Evolutionary conservation across 106 monocot genomes (phyloP), one percentile per base, ranked within the genome.

Genomic region (Alisma plantagoaquatica): DNA sequence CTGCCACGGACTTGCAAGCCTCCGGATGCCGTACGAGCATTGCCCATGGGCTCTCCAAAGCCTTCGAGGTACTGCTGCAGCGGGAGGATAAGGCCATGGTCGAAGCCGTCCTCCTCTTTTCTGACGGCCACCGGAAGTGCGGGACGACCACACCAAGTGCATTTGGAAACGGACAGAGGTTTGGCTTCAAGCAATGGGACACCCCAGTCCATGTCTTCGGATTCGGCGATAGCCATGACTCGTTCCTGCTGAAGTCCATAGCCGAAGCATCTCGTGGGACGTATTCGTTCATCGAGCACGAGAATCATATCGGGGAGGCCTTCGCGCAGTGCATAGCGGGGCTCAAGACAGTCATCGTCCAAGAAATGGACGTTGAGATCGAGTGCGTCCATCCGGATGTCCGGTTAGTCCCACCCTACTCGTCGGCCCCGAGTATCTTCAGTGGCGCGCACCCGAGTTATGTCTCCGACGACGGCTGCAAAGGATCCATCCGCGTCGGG

Each of bases 251-350:
- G 74, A 83, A 91, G 31, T 76, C 80, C 0, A 83, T 91, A 33
- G 67, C 84, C 10, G 80, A 91, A 59, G 61, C 45, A 41, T 80
- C 90, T 33, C 72, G 84, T 18, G 90, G 90, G 23, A 91, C 90
- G 4, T 91, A 84, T 44, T 91, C 90, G 23, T 91, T 91, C 46
- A 91, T 91, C 9, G 90, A 91, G 62, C 54, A 75, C n/a, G 90
- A 91, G 57, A 49, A 63, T 51, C 77, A 57, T 11, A 80, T 91
- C 17, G 84, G 84, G 63, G 84, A 84, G 53, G 84, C 90, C 0
- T 84, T 91, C 64, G 90, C 90, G 1, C 90, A 84, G 49, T 91
- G 90, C 73, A 84, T 91, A 11, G 90, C 84, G 11, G 90, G 90
- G 51, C 77, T 91, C 22, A 74, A 84, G 3, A 91, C 84, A 23